A percentile compares a stretch with the other conserved stretches of the same genome.
Evolutionary conservation across 1,284 basidiomycete genomes (phyloP).

Genomic region (Boletus hoseneyae): DNA sequence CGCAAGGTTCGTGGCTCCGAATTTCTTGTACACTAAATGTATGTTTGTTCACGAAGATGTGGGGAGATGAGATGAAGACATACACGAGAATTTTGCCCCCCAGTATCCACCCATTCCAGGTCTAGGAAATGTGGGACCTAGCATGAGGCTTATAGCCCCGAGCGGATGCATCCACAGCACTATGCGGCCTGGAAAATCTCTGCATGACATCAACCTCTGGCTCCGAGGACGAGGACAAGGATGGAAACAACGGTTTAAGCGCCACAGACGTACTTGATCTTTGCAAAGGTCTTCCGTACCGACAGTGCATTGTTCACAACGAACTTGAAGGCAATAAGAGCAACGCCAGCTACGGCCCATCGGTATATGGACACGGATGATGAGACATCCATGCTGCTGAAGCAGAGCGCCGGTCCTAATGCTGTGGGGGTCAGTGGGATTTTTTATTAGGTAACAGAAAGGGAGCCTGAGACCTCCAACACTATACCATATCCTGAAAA

Average conservation of each 20-base stretch:
- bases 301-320: conserved; percentile 11
- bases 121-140: conserved; percentile 34
- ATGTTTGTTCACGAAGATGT: neutral
- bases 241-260: no score
- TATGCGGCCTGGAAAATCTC: conserved; percentile 22
- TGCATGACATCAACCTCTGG: neutral
- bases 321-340: conserved; percentile 11
- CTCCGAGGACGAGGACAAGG: neutral
- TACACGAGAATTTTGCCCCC: conserved; percentile 35
- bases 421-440: no score
- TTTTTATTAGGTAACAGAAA: no score
- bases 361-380: conserved; percentile 1
- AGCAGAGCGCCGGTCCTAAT: neutral
- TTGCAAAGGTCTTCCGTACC: conserved; percentile 19
- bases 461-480: no score
- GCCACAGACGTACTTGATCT: conserved; percentile 21
- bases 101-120: conserved; percentile 33
- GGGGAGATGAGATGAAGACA: conserved; percentile 3
- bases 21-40: conserved; percentile 37
- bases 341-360: conserved; percentile 13
- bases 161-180: conserved; percentile 36
- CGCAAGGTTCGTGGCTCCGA: no score
- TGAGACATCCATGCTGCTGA: conserved; percentile 11
- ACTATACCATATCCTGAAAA: no score
- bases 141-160: conserved; percentile 19